These are phyloP conservation scores for Leishmania amazonensis DNA, from an alignment of 208 protist genomes.

Conservation along the genomic window DNA sequence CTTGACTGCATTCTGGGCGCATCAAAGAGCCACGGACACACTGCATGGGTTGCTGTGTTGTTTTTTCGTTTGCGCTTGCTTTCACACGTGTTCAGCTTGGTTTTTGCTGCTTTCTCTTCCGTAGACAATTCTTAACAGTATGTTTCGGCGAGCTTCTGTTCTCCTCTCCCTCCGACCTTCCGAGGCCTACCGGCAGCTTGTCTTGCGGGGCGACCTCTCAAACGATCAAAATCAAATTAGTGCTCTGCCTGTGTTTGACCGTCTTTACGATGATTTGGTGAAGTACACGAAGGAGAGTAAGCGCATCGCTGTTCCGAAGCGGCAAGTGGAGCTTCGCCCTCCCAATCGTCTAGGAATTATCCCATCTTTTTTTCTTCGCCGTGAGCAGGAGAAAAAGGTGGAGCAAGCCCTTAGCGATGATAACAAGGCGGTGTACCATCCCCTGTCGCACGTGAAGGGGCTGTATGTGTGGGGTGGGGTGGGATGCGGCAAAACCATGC, in stretches of 20 bases:
- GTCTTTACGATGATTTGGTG: conserved; percentile 74
- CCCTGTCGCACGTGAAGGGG: conserved; percentile 85
- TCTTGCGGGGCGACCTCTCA: conserved; percentile 45
- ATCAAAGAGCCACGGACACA: background rate
- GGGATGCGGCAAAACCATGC: conserved; percentile 96
- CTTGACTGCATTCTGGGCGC: background rate
- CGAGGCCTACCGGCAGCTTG: conserved; percentile 60
- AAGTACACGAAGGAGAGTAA: conserved; percentile 53
- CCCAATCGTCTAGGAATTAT: conserved; percentile 85
- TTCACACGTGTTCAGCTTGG: background rate
- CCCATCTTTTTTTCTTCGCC: conserved; percentile 74
- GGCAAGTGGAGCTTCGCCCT: conserved; percentile 73
- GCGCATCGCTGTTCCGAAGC: conserved; percentile 37
- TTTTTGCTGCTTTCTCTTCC: background rate
- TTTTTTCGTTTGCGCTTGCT: background rate
- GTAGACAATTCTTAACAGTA: background rate
- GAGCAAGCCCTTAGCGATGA: conserved; percentile 44
- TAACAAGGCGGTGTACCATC: conserved; percentile 58
- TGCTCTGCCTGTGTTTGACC: conserved; percentile 79
- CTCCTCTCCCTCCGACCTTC: conserved; percentile 38
- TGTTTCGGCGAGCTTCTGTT: conserved; percentile 1
- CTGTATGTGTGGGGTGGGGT: conserved; percentile 95
- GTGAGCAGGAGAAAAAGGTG: conserved; percentile 79
- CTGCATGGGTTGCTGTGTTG: background rate
- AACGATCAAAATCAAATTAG: conserved; percentile 64